phyloP scores from a whole-genome alignment of 2,329 filamentous ascomycete genomes.

The Fusarium cicatricum region DNA sequence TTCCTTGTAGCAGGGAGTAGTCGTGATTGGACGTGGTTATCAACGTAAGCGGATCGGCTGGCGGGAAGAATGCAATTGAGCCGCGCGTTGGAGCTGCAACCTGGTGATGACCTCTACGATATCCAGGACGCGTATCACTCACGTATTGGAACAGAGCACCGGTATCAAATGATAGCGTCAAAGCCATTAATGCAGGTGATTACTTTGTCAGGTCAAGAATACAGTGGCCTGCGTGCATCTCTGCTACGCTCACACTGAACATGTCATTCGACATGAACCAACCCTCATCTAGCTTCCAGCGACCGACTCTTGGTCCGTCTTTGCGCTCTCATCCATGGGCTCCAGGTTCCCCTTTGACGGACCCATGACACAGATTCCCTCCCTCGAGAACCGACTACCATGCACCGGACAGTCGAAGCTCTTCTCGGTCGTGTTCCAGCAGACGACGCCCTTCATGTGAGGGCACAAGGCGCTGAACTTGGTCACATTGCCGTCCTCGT shows the following conservation, averaged over 20 bases:
- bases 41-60: background rate
- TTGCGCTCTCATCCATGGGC: slow-evolving; percentile 5
- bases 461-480: slow-evolving; percentile 64
- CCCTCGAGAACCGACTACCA: slow-evolving; percentile 48
- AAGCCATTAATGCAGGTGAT: too few species aligned
- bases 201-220: too few species aligned
- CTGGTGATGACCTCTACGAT: background rate
- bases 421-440: slow-evolving; percentile 63
- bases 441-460: slow-evolving; percentile 63
- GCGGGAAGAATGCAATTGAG: background rate
- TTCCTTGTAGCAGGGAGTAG: background rate
- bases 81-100: slow-evolving; percentile 13
- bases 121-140: slow-evolving; percentile 24
- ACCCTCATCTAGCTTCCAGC: slow-evolving; percentile 2
- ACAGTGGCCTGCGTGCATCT: too few species aligned
- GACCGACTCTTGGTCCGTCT: slow-evolving; percentile 9
- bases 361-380: slow-evolving; percentile 31
- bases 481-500: slow-evolving; percentile 59
- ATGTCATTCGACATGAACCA: background rate
- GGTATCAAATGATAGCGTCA: too few species aligned
- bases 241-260: too few species aligned
- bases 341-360: slow-evolving; percentile 21
- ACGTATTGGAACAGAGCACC: too few species aligned
- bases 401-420: slow-evolving; percentile 63
- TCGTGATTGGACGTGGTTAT: background rate